Percentiles rank a stretch among this genome's conserved stretches.
Conservation (phyloP, 257 asterid genomes). For the Gentiana straminea region DNA sequence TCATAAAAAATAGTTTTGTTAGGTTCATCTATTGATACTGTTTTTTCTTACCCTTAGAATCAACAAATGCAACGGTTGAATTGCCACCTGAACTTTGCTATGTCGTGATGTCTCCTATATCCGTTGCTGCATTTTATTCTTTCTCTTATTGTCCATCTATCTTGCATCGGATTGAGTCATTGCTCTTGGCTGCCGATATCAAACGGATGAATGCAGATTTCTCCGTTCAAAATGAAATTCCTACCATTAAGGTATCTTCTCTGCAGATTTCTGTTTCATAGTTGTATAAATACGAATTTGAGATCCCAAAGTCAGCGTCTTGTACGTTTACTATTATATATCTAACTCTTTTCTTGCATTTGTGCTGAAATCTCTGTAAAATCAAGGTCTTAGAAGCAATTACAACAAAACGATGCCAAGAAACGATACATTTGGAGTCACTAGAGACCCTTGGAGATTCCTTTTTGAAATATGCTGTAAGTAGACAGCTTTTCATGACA, state of each 20-base stretch:
- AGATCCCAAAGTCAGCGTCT: neutral
- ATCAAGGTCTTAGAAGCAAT: slow-evolving; percentile 77
- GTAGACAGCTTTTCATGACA: slow-evolving; percentile 54
- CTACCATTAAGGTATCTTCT: slow-evolving; percentile 36
- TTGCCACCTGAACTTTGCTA: slow-evolving; percentile 79
- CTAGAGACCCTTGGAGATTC: slow-evolving; percentile 88
- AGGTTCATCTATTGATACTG: neutral
- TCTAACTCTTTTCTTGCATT: too few species aligned
- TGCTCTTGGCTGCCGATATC: slow-evolving; percentile 56
- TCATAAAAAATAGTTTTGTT: neutral
- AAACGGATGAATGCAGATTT: slow-evolving; percentile 33
- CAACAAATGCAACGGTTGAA: slow-evolving; percentile 33
- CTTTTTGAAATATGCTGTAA: slow-evolving; percentile 61
- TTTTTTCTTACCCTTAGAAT: slow-evolving; percentile 25
- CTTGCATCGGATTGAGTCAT: slow-evolving; percentile 76
- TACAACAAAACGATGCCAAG: slow-evolving; percentile 68
- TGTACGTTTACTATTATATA: slow-evolving; percentile 4
- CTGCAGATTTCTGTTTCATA: too few species aligned
- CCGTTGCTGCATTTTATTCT: slow-evolving; percentile 41
- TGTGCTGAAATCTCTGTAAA: neutral
- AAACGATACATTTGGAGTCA: slow-evolving; percentile 63
- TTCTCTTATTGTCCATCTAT: slow-evolving; percentile 58
- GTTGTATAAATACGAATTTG: too few species aligned
- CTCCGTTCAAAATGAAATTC: slow-evolving; percentile 40
- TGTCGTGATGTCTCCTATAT: slow-evolving; percentile 55